Evolutionary conservation across 306 rosid species (phyloP), one percentile per base, ranked within the genome.

Genomic region (Medicago lupulina): DNA sequence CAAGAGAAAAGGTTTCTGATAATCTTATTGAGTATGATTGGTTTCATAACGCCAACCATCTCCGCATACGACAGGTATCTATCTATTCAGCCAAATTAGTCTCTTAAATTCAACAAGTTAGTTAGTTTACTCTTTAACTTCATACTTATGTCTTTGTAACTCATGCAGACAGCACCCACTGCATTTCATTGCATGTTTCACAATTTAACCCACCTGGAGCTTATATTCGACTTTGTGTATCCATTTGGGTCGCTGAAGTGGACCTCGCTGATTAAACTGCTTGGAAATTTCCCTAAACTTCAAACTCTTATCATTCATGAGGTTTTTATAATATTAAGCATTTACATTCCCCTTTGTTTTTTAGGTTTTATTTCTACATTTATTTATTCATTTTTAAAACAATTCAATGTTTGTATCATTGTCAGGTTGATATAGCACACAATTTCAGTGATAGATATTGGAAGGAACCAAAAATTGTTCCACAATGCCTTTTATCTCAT

Each of bases 291-390:
- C 23, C 58, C 58, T 10, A 51, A 51, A 17, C 55, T 50, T 50
- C 55, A n/a, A 50, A 50, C 55, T 50, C 55, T 50, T 50, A n/a
- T 50, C 55, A 50, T n/a, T 51, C 23, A 51, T 51, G 11, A n/a
- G 8, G 19, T 50, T 7, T 15, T n/a, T 50, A n/a, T n/a, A n/a
- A n/a, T n/a, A n/a, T n/a, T n/a, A n/a, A n/a, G n/a, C n/a, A n/a
- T n/a, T n/a, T n/a, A n/a, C 19, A 50, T 15, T n/a, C 19, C 55
- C 18, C 9, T 2, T 7, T 49, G n/a, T 50, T 7, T 51, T 0
- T 16, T 51, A 0, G 4, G 16, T 4, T 50, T 19, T 50, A 50
- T 2, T 50, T 6, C n/a, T 14, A 50, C 15, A n/a, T 31, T 31
- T 50, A 25, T 25, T 25, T 25, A 25, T 7, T 51, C n/a, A n/a